Percentiles rank a stretch among this genome's conserved stretches.
phyloP scores from a whole-genome alignment of 768 basidiomycete species.

The Tylopilus cervinicoccineus region DNA sequence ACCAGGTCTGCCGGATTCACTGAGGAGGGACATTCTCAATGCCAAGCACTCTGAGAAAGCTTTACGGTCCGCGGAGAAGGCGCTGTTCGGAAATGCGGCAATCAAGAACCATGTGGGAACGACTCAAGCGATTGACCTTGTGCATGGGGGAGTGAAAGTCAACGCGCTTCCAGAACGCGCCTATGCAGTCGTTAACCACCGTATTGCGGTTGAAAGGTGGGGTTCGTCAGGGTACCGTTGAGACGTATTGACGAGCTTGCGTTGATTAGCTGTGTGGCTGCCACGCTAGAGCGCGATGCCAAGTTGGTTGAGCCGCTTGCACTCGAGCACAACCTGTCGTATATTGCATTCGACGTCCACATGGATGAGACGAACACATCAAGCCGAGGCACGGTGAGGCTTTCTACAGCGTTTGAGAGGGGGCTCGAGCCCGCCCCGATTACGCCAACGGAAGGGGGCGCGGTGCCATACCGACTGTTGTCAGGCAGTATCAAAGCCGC shows the following conservation, averaged over 20 bases:
- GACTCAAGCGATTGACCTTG: slow-evolving; percentile 75
- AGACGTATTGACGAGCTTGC: background rate
- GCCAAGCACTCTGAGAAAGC: slow-evolving; percentile 48
- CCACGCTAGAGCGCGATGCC: slow-evolving; percentile 42
- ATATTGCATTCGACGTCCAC: slow-evolving; percentile 49
- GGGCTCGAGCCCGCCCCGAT: slow-evolving; percentile 67
- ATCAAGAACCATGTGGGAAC: slow-evolving; percentile 54
- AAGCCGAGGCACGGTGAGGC: slow-evolving; percentile 43
- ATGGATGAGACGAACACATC: slow-evolving; percentile 33
- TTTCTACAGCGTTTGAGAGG: slow-evolving; percentile 43
- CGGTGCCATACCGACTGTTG: slow-evolving; percentile 44
- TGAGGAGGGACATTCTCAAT: slow-evolving; percentile 45
- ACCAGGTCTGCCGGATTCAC: slow-evolving; percentile 43
- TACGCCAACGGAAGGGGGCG: slow-evolving; percentile 38
- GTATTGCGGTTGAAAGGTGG: slow-evolving; percentile 61
- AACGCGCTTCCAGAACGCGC: slow-evolving; percentile 80
- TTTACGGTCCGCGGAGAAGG: slow-evolving; percentile 48
- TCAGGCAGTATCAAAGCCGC: slow-evolving; percentile 64
- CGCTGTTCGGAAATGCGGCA: slow-evolving; percentile 36
- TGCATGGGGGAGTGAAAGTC: slow-evolving; percentile 63
- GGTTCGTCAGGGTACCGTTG: background rate
- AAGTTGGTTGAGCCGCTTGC: slow-evolving; percentile 44
- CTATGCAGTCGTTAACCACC: slow-evolving; percentile 68
- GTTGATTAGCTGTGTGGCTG: slow-evolving; percentile 34
- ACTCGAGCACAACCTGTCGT: slow-evolving; percentile 51